These are phyloP conservation scores for Didymella pinodella DNA, from an alignment of 2,329 filamentous ascomycete species.

Conservation along the genomic window DNA sequence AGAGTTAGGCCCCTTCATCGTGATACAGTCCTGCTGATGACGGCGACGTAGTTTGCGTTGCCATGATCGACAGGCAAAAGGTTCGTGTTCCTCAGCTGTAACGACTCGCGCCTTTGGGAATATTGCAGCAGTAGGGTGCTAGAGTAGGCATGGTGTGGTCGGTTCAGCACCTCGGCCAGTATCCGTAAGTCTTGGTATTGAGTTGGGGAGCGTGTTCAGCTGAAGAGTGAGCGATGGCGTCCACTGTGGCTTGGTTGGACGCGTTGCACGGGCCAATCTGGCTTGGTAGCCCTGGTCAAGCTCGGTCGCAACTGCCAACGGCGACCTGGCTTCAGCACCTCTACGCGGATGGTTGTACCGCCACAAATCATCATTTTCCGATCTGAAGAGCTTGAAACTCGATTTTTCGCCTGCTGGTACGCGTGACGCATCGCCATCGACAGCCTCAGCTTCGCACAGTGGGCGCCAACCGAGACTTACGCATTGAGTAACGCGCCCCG, in stretches of 20 bases:
- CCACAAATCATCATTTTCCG: constrained; percentile 19
- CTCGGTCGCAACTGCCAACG: constrained; percentile 25
- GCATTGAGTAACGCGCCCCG: constrained; percentile 18
- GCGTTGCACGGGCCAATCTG: constrained; percentile 6
- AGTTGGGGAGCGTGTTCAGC: constrained; percentile 39
- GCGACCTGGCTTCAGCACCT: constrained; percentile 21
- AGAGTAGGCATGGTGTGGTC: constrained; percentile 38
- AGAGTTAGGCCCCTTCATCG: constrained; percentile 10
- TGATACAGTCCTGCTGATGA: constrained; percentile 19
- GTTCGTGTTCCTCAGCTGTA: constrained; percentile 47
- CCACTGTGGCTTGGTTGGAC: constrained; percentile 35
- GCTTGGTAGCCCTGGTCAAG: constrained; percentile 25
- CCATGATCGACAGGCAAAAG: constrained; percentile 35
- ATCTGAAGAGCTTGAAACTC: constrained; percentile 8
- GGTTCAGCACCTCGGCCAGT: constrained; percentile 36
- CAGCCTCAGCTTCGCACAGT: constrained; percentile 15
- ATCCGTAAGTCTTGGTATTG: constrained; percentile 32
- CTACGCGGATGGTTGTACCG: constrained; percentile 14
- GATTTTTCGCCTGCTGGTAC: constrained; percentile 11
- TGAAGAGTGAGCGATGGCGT: constrained; percentile 45
- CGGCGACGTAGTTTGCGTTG: constrained; percentile 26
- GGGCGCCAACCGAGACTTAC: constrained; percentile 30
- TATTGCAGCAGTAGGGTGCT: constrained; percentile 45
- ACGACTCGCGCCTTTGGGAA: constrained; percentile 42
- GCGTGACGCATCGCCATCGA: constrained; percentile 12